Evolutionary conservation across 2,329 filamentous ascomycete genomes (phyloP), one percentile per base, ranked within the genome.

Genomic region (Curvularia sp.): DNA sequence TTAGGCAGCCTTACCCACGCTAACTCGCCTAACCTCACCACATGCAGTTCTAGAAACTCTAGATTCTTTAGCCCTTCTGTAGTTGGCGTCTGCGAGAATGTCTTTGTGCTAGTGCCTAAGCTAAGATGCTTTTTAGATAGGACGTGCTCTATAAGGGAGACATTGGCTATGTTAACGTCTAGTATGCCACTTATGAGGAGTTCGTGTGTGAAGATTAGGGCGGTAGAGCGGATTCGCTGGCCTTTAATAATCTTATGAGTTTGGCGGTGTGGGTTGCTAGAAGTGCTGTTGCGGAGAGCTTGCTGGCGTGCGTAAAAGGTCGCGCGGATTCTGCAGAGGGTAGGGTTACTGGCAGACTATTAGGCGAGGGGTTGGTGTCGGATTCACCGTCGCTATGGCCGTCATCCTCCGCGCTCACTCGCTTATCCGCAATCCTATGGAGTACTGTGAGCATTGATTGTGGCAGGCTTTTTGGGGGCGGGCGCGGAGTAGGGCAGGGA

Each of bases 381-480:
- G 54, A 56, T 18, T 60, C 55, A 32, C 39, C 46, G 12, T 65
- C 60, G 3, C 57, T 61, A 39, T 62, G 56, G 3, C 57, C 58
- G 10, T 28, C 60, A 13, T 51, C 60, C 50, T 67, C 55, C 6
- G 48, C n/a, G 5, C 59, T 55, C 27, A 60, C 61, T n/a, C 38
- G 60, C 45, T 70, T 66, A 36, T 69, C 69, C 13, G 58, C 61
- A 30, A 64, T 51, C 13, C 57, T 53, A 15, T 61, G 53, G 9
- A 73, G 51, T 6, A 54, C 52, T 5, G 55, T 58, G 9, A 80
- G 68, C 8, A 76, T 66, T 4, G 67, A 57, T 3, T 76, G 68
- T 4, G 79, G 19, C 8, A 42, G 18, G 36, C 25, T 13, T 42
- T 7, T 28, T 49, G 28, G 5, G 49, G 45, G 36, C 10, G 5